Base-by-base conservation (phyloP, 345 rosid genomes). In the Firmiana major region DNA sequence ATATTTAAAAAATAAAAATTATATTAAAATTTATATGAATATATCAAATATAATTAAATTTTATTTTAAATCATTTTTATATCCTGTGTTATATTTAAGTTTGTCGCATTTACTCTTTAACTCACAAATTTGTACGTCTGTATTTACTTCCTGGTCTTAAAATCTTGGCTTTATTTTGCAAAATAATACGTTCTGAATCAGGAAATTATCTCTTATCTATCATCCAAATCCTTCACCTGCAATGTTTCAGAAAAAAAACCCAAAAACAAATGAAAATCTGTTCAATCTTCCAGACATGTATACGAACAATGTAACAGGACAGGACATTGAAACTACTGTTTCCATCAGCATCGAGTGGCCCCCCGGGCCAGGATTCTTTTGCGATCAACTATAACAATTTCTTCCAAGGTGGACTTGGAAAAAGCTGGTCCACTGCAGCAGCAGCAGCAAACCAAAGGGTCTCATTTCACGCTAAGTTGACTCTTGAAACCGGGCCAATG, bases 401-500 rank as follows among this genome's bases (percentile, higher is more conserved):
- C 13, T 40, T 15, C 46, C 17, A 65, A 59, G 63, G 36, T 69
- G 73, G 10, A 63, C 60, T 15, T 63, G 19, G 48, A 55, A 38
- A 40, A 65, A 63, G 21, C 58, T 31, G 60, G 70, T 71, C 73
- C 8, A 69, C 64, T 1, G 31, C 4, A 76, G 45, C 60, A 65
- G 42, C 74, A n/a, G n/a, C n/a, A n/a, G n/a, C n/a, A n/a, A n/a
- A n/a, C n/a, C n/a, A n/a, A n/a, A n/a, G 28, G 65, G 42, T 60
- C 19, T 12, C 3, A 7, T 60, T 60, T 60, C 38, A 28, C 22
- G 40, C 21, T 4, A 2, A 5, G 77, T 80, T 80, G 85, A 80
- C 85, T 59, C 65, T n/a, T 38, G 4, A 55, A 31, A n/a, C 19
- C 7, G 71, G 63, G 22, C 63, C 78, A 54, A 24, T 59, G 34